Evolutionary conservation across 352 stramenopile species (phyloP).

Genomic region (Globisporangium perplexum): DNA sequence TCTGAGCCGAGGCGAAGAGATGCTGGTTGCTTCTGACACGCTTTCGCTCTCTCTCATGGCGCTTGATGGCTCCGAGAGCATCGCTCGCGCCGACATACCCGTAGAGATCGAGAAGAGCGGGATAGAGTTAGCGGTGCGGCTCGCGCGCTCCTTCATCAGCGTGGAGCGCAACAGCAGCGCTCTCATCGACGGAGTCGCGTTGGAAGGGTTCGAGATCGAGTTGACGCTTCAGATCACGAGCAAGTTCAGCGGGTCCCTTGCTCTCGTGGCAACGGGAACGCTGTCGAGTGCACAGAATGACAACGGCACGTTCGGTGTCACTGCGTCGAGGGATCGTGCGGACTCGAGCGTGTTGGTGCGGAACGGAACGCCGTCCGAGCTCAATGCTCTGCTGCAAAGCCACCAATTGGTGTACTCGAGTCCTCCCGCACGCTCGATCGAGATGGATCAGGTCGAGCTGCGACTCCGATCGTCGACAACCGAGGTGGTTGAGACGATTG

Average conservation of each 20-base stretch:
- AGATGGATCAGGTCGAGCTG: conserved; percentile 8
- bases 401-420: conserved; percentile 9
- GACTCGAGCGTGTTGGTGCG: background rate
- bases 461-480: conserved; percentile 1
- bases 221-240: conserved; percentile 7
- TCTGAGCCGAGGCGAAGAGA: conserved; percentile 4
- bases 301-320: background rate
- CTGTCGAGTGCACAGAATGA: background rate
- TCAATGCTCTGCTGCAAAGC: conserved; percentile 7
- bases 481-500: background rate
- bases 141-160: conserved; percentile 4
- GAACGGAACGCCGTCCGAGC: conserved; percentile 9
- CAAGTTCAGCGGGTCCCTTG: background rate
- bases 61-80: background rate
- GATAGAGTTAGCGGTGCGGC: conserved; percentile 3
- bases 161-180: conserved; percentile 6
- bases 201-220: conserved; percentile 10
- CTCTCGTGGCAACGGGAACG: conserved; percentile 4
- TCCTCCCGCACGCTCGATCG: background rate
- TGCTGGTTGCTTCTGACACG: conserved; percentile 1
- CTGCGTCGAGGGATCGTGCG: background rate
- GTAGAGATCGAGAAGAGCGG: conserved; percentile 6
- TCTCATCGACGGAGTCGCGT: conserved; percentile 4
- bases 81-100: background rate
- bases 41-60: conserved; percentile 6